Percentiles rank a stretch among this genome's conserved stretches.
Evolutionary conservation across 2,329 filamentous ascomycete species (phyloP).

Genomic region (Talaromyces verruculosus): DNA sequence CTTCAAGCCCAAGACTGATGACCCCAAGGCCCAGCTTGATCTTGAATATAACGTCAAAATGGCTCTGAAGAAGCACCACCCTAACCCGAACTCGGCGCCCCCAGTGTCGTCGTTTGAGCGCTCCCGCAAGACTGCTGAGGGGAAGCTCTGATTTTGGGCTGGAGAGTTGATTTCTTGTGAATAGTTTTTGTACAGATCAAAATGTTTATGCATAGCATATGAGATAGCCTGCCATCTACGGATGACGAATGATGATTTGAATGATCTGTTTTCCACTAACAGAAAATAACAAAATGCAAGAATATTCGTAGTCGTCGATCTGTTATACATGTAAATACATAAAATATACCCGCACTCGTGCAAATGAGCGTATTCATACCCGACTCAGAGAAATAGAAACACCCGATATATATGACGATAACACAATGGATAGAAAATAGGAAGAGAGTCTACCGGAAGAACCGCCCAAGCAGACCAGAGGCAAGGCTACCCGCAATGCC

Average conservation of each 20-base stretch:
- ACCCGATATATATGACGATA: not conserved
- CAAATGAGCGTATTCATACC: not conserved
- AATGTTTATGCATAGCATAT: not conserved
- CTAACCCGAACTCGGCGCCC: slow-evolving; percentile 41
- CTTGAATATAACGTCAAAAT: slow-evolving; percentile 59
- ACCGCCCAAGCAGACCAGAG: slow-evolving; percentile 55
- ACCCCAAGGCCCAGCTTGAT: slow-evolving; percentile 58
- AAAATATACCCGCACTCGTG: not conserved
- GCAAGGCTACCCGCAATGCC: slow-evolving; percentile 57
- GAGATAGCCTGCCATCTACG: slow-evolving; percentile 1
- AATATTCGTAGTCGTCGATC: not conserved
- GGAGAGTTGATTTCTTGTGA: not conserved
- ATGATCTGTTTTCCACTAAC: not conserved
- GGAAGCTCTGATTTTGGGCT: not conserved
- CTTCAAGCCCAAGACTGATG: slow-evolving; percentile 53
- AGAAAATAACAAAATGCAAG: not conserved
- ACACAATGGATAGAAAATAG: not conserved
- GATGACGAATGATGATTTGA: slow-evolving; percentile 5
- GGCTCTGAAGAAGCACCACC: slow-evolving; percentile 34
- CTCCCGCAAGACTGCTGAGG: slow-evolving; percentile 28
- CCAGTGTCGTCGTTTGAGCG: slow-evolving; percentile 42
- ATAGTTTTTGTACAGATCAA: slow-evolving; percentile 7
- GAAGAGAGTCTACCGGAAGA: slow-evolving; percentile 47
- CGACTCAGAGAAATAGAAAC: not conserved
- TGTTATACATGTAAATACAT: slow-evolving; percentile 3